phyloP scores from a whole-genome alignment of 768 basidiomycete species.

The Royoungia palumana region DNA sequence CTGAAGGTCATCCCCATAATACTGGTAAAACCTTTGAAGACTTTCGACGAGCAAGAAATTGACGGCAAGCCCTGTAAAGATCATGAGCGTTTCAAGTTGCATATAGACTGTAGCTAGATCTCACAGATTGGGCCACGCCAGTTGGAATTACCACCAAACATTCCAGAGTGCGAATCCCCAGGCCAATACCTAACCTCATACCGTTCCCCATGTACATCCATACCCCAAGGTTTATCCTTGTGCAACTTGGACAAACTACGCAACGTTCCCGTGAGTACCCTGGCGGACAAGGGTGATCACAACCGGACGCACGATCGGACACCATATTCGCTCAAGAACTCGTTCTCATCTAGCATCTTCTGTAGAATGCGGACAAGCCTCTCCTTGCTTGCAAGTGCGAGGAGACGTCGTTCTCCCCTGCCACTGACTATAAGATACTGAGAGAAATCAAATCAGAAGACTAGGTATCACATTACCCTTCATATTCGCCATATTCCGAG shows the following conservation, averaged over 20 bases:
- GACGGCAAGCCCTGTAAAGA: slow-evolving; percentile 77
- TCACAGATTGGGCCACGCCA: slow-evolving; percentile 91
- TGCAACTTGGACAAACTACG: slow-evolving; percentile 85
- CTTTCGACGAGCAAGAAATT: slow-evolving; percentile 96
- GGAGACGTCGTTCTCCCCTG: slow-evolving; percentile 78
- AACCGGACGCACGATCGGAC: slow-evolving; percentile 78
- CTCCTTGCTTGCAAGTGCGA: slow-evolving; percentile 92
- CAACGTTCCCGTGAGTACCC: slow-evolving; percentile 6
- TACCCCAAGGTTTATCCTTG: slow-evolving; percentile 90
- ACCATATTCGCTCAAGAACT: slow-evolving; percentile 94
- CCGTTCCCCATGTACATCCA: slow-evolving; percentile 87
- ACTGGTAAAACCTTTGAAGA: slow-evolving; percentile 95
- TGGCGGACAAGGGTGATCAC: background rate
- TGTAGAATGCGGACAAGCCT: slow-evolving; percentile 82
- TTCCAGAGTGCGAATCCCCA: slow-evolving; percentile 92
- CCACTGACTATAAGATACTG: slow-evolving; percentile 43
- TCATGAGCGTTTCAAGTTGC: slow-evolving; percentile 1
- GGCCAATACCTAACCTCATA: slow-evolving; percentile 98
- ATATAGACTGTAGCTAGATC: slow-evolving; percentile 24
- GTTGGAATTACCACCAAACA: slow-evolving; percentile 99
- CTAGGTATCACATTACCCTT: slow-evolving; percentile 48
- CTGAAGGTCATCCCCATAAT: slow-evolving; percentile 90
- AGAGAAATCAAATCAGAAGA: background rate
- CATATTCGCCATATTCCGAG: slow-evolving; percentile 96
- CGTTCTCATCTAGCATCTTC: slow-evolving; percentile 96